Evolutionary conservation across 1,139 yeast genomes (phyloP).

Genomic region (Debaryomyces udenii): DNA sequence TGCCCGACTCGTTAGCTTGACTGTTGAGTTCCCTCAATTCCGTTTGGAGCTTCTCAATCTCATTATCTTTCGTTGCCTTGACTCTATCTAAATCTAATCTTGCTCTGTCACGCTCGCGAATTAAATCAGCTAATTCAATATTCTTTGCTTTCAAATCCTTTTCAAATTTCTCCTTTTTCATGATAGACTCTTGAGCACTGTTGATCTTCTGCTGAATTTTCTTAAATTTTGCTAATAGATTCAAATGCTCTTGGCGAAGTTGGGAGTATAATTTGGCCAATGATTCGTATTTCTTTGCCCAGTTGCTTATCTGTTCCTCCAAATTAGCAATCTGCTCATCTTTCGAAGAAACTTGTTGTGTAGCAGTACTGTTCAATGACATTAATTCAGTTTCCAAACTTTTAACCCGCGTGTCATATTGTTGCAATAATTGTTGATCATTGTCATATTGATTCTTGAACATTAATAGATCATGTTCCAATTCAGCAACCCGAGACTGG

Average conservation of each 20-base stretch:
- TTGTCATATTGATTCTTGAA: conserved; percentile 83
- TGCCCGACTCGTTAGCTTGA: conserved; percentile 64
- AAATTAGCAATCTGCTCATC: conserved; percentile 70
- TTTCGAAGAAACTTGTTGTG: conserved; percentile 75
- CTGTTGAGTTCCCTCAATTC: conserved; percentile 66
- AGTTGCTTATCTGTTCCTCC: conserved; percentile 75
- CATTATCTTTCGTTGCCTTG: conserved; percentile 66
- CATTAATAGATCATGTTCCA: conserved; percentile 78
- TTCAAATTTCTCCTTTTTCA: conserved; percentile 80
- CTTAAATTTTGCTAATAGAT: conserved; percentile 76
- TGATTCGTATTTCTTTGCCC: conserved; percentile 89
- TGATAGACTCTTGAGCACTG: conserved; percentile 90
- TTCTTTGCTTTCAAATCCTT: conserved; percentile 84
- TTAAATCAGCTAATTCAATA: conserved; percentile 84
- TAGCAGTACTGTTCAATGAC: conserved; percentile 64
- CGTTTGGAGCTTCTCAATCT: conserved; percentile 67
- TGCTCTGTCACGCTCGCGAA: conserved; percentile 88
- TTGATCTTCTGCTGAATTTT: conserved; percentile 87
- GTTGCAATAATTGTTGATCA: conserved; percentile 81
- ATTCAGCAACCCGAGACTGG: conserved; percentile 77
- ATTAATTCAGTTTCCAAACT: conserved; percentile 75
- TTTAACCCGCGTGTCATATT: conserved; percentile 85
- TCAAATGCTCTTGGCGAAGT: conserved; percentile 88
- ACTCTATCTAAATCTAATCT: conserved; percentile 78
- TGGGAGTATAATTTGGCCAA: conserved; percentile 90